These are phyloP conservation scores for Chaetothyriales sp. DNA, from an alignment of 2,329 filamentous ascomycete species.

Conservation along the genomic window DNA sequence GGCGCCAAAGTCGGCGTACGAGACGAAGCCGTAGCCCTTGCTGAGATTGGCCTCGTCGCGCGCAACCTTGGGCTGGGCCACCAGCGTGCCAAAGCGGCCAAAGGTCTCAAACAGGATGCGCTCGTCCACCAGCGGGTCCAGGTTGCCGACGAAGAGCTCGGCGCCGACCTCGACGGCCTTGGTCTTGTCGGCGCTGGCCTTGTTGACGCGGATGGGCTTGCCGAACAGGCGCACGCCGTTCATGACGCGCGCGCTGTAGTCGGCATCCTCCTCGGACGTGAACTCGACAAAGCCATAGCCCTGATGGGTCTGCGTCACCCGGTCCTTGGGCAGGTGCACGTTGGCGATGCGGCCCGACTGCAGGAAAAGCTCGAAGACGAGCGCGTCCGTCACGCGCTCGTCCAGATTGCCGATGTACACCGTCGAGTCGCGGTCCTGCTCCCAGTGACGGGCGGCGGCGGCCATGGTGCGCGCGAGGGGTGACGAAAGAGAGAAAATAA, in stretches of 20 bases:
- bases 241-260: slow-evolving; percentile 93
- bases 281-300: slow-evolving; percentile 99
- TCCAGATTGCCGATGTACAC: slow-evolving; percentile 98
- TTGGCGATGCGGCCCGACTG: slow-evolving; percentile 96
- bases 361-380: slow-evolving; percentile 96
- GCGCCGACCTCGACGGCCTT: slow-evolving; percentile 87
- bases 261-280: slow-evolving; percentile 84
- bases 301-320: slow-evolving; percentile 91
- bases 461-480: slow-evolving; percentile 37
- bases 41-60: slow-evolving; percentile 76
- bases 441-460: slow-evolving; percentile 62
- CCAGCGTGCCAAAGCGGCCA: slow-evolving; percentile 73
- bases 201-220: slow-evolving; percentile 94
- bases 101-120: slow-evolving; percentile 94
- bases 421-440: slow-evolving; percentile 96
- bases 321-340: slow-evolving; percentile 94
- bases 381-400: slow-evolving; percentile 78
- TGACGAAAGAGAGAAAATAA: too few relatives aligned
- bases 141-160: slow-evolving; percentile 91
- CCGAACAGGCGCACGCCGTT: slow-evolving; percentile 88
- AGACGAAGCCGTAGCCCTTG: slow-evolving; percentile 95
- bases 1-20: slow-evolving; percentile 82
- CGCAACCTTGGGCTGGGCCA: slow-evolving; percentile 72
- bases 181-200: slow-evolving; percentile 84
- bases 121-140: slow-evolving; percentile 89